Base-by-base conservation (phyloP, 768 basidiomycete genomes). In the Lactarius psammicola region DNA sequence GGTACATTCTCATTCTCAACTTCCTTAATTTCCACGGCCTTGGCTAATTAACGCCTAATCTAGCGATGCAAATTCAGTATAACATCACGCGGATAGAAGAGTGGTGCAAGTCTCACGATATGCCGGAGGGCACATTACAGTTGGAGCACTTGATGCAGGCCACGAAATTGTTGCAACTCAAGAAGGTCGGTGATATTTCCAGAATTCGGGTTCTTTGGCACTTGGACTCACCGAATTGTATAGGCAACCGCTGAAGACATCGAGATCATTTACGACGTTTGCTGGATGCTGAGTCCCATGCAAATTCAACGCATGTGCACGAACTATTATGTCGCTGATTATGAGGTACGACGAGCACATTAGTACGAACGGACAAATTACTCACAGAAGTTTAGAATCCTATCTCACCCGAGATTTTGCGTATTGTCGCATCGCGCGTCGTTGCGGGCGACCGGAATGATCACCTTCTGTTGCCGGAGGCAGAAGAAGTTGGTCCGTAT, bases 61-160 rank as follows among this genome's bases (percentile, higher is more conserved):
- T 68, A 98, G 97, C 97, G 4, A 98, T 99, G 97, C 97, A 99
- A 84, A 98, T 99, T 64, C 97, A 99, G 75, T 99, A 99, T 77
- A 98, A 98, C 74, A 97, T 98, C 74, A 98, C 95, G 34, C 87
- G 92, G 31, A 91, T 95, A 72, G 94, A 95, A 73, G 95, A 98
- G 78, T 98, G 97, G 97, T 99, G 97, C 82, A 98, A 99, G 79
- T 95, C 97, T 30, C 97, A 98, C 74, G 94, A 97, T 74, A 98
- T 99, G 94, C 97, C 96, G 1, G 97, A 99, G 75, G 97, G 97
- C 10, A 93, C 94, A 20, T 82, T 99, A 33, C 97, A 98, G 76
- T 82, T 99, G 62, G 97, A 99, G 78, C 95, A 98, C 78, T 83
- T 99, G 78, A 97, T 98, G 94, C 97, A 99, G 81, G 97, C 97